Conservation (phyloP, 2,329 filamentous ascomycete species). For the Penicillium brevicompactum region DNA sequence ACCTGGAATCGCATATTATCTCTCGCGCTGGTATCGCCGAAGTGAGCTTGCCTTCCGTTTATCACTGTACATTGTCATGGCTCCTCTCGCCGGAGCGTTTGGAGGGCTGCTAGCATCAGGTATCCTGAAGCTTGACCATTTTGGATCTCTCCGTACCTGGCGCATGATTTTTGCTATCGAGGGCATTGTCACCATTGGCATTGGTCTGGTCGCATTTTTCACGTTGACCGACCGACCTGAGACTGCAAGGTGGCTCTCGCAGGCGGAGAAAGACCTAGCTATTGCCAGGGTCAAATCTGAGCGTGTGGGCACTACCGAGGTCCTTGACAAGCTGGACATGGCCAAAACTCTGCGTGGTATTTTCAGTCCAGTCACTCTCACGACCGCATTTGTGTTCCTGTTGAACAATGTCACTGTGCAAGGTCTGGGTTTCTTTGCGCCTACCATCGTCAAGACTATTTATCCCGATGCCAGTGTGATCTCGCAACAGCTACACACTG, state of each 20-base stretch:
- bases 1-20: conserved; percentile 73
- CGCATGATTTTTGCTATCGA: conserved; percentile 74
- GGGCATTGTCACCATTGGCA: conserved; percentile 62
- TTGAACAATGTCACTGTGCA: conserved; percentile 72
- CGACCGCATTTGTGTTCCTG: conserved; percentile 61
- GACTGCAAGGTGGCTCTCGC: conserved; percentile 66
- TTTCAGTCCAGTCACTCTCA: conserved; percentile 63
- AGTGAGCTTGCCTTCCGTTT: conserved; percentile 69
- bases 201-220: conserved; percentile 63
- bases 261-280: conserved; percentile 68
- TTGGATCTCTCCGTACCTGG: conserved; percentile 62
- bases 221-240: conserved; percentile 70
- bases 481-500: conserved; percentile 68
- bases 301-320: conserved; percentile 62
- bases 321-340: conserved; percentile 64
- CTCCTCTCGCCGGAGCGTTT: conserved; percentile 70
- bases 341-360: conserved; percentile 65
- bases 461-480: conserved; percentile 62
- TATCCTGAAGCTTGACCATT: conserved; percentile 63
- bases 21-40: conserved; percentile 71
- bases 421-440: conserved; percentile 69
- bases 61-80: conserved; percentile 70
- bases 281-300: conserved; percentile 70
- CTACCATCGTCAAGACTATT: conserved; percentile 70
- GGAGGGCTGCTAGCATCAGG: conserved; percentile 66